phyloP scores from a whole-genome alignment of 2,329 filamentous ascomycete species.

The Penicillium sp. region DNA sequence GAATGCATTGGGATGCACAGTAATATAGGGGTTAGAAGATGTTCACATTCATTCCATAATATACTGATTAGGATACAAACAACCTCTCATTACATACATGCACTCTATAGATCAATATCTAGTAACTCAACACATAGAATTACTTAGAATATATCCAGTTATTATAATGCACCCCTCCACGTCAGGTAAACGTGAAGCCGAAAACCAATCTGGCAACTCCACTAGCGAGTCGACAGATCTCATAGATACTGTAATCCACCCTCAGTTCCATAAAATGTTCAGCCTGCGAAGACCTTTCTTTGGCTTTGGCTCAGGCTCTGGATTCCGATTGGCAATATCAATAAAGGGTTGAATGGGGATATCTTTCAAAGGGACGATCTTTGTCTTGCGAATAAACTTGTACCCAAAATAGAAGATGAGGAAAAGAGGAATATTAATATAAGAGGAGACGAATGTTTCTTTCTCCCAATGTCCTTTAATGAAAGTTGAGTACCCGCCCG shows the following conservation, averaged over 20 bases:
- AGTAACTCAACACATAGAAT: not conserved
- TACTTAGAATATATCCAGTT: not conserved
- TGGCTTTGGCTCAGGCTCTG: not conserved
- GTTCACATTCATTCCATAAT: not conserved
- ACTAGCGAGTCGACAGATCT: not conserved
- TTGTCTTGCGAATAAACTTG: not conserved
- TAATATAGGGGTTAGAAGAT: not conserved
- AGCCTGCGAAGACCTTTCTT: not conserved
- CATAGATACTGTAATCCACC: not conserved
- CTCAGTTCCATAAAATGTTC: not conserved
- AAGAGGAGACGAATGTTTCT: conserved; percentile 61
- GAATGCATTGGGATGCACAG: not conserved
- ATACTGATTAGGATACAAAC: not conserved
- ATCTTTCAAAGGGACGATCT: not conserved
- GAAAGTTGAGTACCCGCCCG: conserved; percentile 8
- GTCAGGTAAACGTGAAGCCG: not conserved
- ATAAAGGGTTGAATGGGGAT: not conserved
- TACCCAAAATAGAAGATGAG: conserved; percentile 1
- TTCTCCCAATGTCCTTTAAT: conserved; percentile 36
- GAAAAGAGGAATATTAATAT: conserved; percentile 59
- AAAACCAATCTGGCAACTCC: not conserved
- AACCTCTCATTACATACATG: not conserved
- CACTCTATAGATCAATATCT: not conserved
- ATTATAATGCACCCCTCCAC: not conserved
- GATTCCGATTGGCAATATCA: not conserved